Conservation (phyloP, 1,284 basidiomycete genomes). For the Austroboletus olivaceoglutinosus region DNA sequence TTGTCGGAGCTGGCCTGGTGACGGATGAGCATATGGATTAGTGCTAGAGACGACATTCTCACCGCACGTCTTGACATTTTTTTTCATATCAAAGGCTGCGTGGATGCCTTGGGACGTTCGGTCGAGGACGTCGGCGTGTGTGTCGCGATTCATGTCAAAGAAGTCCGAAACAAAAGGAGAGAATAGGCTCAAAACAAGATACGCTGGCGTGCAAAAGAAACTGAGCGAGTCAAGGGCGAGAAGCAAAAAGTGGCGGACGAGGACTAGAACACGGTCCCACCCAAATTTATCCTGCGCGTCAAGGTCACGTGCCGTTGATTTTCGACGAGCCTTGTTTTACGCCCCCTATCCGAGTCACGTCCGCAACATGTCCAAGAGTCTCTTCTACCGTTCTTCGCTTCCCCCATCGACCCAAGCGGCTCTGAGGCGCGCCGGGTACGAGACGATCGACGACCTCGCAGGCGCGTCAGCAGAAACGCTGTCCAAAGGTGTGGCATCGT, state of each 20-base stretch:
- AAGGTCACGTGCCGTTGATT: slow-evolving; percentile 32
- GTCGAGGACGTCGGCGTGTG: slow-evolving; percentile 17
- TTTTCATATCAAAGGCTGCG: slow-evolving; percentile 4
- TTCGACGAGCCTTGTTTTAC: slow-evolving; percentile 4
- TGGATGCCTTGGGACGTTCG: slow-evolving; percentile 1
- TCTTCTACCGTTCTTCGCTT: slow-evolving; percentile 30
- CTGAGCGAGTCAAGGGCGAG: slow-evolving; percentile 20
- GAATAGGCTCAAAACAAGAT: slow-evolving; percentile 2
- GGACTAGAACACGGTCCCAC: slow-evolving; percentile 19
- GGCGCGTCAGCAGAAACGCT: slow-evolving; percentile 40
- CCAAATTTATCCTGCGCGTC: slow-evolving; percentile 36
- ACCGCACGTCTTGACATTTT: slow-evolving; percentile 11
- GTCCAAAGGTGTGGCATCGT: slow-evolving; percentile 40
- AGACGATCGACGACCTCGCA: slow-evolving; percentile 47
- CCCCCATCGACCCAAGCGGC: slow-evolving; percentile 32
- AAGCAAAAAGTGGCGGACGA: slow-evolving; percentile 13
- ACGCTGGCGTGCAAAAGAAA: slow-evolving; percentile 2
- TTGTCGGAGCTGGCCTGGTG: slow-evolving; percentile 17
- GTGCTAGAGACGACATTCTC: not conserved
- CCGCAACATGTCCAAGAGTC: slow-evolving; percentile 28
- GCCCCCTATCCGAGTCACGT: too few species aligned
- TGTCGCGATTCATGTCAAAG: slow-evolving; percentile 28
- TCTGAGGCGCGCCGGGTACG: slow-evolving; percentile 49
- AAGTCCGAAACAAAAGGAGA: not conserved
- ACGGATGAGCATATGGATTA: slow-evolving; percentile 3